Conservation (phyloP, 768 basidiomycete genomes). For the Vararia minispora region DNA sequence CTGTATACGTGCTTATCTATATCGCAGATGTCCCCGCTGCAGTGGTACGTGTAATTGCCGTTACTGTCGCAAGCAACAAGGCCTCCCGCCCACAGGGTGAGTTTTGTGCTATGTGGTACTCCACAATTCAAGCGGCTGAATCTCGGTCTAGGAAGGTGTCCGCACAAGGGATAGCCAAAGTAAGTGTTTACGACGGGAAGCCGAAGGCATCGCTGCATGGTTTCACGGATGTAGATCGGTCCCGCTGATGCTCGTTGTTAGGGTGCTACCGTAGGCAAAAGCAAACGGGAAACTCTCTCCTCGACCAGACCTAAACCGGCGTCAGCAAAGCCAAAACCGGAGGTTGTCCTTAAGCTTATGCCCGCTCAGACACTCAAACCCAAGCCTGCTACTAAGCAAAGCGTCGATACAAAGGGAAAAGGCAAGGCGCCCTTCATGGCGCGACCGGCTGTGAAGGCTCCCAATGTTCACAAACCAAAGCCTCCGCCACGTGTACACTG, state of each 20-base stretch:
- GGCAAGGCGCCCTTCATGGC: constrained; percentile 8
- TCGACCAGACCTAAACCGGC: too few species aligned
- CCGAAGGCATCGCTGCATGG: too few species aligned
- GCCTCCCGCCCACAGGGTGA: constrained; percentile 49
- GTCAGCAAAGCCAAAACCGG: too few species aligned
- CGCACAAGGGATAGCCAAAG: too few species aligned
- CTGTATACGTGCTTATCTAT: constrained; percentile 5
- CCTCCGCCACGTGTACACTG: constrained; percentile 40
- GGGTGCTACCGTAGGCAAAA: too few species aligned
- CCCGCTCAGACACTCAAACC: not conserved
- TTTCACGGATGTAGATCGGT: too few species aligned
- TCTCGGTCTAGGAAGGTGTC: constrained; percentile 7
- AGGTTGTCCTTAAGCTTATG: too few species aligned
- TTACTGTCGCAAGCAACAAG: constrained; percentile 51
- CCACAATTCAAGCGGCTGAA: constrained; percentile 1
- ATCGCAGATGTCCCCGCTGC: constrained; percentile 57
- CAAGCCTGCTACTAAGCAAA: not conserved
- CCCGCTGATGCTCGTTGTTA: too few species aligned
- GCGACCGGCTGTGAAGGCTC: too few species aligned
- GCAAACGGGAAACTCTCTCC: too few species aligned
- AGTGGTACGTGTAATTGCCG: constrained; percentile 57
- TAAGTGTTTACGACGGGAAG: too few species aligned
- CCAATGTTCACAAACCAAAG: constrained; percentile 13
- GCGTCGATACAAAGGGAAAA: not conserved
- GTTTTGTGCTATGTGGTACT: constrained; percentile 15